Evolutionary conservation across 495 filamentous ascomycete species (phyloP), one percentile per base, ranked within the genome.

Genomic region (Xylaria acuta): DNA sequence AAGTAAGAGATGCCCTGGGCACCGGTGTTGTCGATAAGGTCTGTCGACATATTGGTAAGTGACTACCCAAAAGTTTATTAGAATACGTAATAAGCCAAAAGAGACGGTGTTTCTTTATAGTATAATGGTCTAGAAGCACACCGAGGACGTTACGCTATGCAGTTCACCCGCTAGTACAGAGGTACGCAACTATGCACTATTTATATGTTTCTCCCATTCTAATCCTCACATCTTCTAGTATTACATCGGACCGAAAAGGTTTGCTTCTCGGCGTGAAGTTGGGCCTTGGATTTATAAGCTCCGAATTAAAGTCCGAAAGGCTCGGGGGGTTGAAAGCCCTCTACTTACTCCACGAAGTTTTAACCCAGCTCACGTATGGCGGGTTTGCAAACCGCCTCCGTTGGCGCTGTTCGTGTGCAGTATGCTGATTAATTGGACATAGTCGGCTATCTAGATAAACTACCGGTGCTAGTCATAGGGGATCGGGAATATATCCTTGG

Each of bases 1-100:
- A 88, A 93, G 83, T 90, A 94, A 43, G 89, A 84, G 72, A 92
- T 85, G 56, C 87, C 87, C 63, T 78, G 66, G 18, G 86, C 86
- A 64, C 85, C 73, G 47, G 80, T 79, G 67, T 81, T 82, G 22
- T 75, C 68, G 63, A 88, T 80, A 63, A 11, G 36, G 5, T 5
- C 49, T 41, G 34, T 58, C 47, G 67, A 53, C 64, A 67, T 67
- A 0, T 12, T 53, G 47, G 34, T 27, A 34, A 18, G 20, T 45
- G 14, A 64, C 14, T 32, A 18, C 20, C 25, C 27, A 25, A 14
- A 25, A 43, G 1, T 32, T 47, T 30, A 45, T 27, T 25, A 6
- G 40, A 43, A 34, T 1, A 22, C n/a, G 41, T n/a, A 27, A 41
- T 7, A 40, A n/a, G 34, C 20, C 3, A 30, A 3, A 30, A 18